These are phyloP conservation scores for Citrullus colocynthis DNA, from an alignment of 306 rosid species.

Conservation along the genomic window DNA sequence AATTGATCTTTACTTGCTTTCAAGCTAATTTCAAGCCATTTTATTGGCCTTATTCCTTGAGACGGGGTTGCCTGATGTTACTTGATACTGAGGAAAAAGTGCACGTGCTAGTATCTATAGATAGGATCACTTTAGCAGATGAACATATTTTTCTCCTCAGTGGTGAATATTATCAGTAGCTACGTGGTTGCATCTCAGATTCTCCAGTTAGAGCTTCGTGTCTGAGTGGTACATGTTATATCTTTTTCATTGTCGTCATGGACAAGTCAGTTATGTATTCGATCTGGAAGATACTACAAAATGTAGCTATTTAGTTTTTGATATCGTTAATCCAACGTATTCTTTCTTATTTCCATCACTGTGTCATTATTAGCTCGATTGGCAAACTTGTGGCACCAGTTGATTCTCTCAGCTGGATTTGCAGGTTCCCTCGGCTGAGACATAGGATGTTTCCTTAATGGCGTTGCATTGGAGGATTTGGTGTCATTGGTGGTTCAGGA, in stretches of 20 bases:
- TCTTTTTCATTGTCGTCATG: neutral
- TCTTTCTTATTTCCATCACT: neutral
- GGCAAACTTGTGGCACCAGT: conserved; percentile 62
- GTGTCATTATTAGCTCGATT: conserved; percentile 40
- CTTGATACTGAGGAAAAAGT: conserved; percentile 53
- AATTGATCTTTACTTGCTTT: neutral
- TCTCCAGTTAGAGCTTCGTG: neutral
- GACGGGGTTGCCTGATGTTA: conserved; percentile 68
- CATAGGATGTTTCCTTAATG: conserved; percentile 37
- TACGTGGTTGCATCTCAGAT: neutral
- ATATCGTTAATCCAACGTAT: neutral
- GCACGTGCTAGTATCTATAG: neutral
- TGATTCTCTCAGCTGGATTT: conserved; percentile 65
- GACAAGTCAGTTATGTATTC: conserved; percentile 56
- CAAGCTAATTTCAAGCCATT: neutral
- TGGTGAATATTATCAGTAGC: neutral
- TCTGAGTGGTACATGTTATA: neutral
- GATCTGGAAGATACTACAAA: neutral
- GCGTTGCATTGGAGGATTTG: conserved; percentile 51
- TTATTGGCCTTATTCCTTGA: conserved; percentile 18
- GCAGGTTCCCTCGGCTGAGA: conserved; percentile 48
- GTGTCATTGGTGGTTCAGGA: conserved; percentile 87
- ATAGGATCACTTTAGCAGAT: neutral
- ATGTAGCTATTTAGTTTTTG: neutral
- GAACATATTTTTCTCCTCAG: neutral